Conservation (phyloP, 192 early-diverging fungal species). For the Gamsiella multidivaricata region DNA sequence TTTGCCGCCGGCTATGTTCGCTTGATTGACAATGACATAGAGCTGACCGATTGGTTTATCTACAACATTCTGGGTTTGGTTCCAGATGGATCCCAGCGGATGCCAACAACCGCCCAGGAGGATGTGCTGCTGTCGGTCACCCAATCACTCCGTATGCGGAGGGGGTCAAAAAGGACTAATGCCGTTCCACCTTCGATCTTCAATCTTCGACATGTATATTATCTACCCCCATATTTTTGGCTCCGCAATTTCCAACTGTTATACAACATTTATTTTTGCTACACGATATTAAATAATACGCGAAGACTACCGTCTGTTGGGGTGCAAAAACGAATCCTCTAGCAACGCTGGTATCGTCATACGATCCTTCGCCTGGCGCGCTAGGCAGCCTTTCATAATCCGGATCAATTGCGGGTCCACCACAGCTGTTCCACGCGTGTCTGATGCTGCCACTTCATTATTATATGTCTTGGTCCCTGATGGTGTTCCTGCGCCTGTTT, state of each 20-base stretch:
- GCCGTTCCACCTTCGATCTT: too few relatives aligned
- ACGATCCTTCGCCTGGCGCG: constrained; percentile 71
- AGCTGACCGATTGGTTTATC: too few relatives aligned
- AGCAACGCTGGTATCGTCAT: constrained; percentile 77
- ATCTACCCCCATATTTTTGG: too few relatives aligned
- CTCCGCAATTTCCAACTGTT: too few relatives aligned
- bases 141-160: constrained; percentile 10
- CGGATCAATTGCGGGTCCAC: constrained; percentile 66
- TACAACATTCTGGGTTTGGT: background rate
- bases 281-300: too few relatives aligned
- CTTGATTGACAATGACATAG: too few relatives aligned
- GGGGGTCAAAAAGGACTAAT: too few relatives aligned
- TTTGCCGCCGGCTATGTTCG: background rate
- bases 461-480: background rate
- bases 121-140: constrained; percentile 24
- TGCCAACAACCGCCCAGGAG: constrained; percentile 49
- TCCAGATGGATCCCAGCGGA: constrained; percentile 77
- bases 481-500: background rate
- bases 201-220: too few relatives aligned
- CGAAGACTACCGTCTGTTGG: too few relatives aligned
- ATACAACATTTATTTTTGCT: too few relatives aligned
- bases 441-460: background rate
- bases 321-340: constrained; percentile 68
- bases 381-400: constrained; percentile 77
- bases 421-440: background rate